Conservation (phyloP, 768 basidiomycete genomes). For the Russula olivacea region DNA sequence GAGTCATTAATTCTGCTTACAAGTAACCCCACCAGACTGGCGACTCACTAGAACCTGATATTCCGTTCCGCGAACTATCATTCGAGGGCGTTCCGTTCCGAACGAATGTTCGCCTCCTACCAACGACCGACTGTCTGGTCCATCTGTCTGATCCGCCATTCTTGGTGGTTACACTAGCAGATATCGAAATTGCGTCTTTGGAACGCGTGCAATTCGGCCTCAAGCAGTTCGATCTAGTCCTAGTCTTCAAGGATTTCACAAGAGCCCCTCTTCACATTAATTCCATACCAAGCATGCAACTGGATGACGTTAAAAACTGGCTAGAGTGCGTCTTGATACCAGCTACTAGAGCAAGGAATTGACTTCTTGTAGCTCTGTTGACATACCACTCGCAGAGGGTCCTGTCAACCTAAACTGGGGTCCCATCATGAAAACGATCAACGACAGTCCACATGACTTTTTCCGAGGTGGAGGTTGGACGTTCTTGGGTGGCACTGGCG, state of each 20-base stretch:
- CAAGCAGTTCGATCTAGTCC: constrained; percentile 96
- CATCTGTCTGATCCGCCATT: constrained; percentile 94
- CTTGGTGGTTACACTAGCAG: constrained; percentile 88
- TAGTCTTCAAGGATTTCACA: constrained; percentile 95
- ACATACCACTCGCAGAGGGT: constrained; percentile 92
- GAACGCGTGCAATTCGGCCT: constrained; percentile 95
- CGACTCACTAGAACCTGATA: constrained; percentile 86
- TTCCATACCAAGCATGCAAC: constrained; percentile 81
- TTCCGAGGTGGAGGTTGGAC: constrained; percentile 96
- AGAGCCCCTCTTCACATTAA: constrained; percentile 92
- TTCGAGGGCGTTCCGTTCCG: constrained; percentile 97
- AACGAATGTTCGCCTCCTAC: constrained; percentile 89
- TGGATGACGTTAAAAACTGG: constrained; percentile 99
- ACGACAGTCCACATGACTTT: constrained; percentile 92
- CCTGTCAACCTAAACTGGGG: constrained; percentile 98
- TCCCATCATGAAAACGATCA: constrained; percentile 97
- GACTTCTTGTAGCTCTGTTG: constrained; percentile 66
- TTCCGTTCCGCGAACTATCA: constrained; percentile 94
- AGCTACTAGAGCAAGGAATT: constrained; percentile 9
- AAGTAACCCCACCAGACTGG: constrained; percentile 46
- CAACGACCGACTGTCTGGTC: constrained; percentile 94
- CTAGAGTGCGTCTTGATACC: constrained; percentile 64
- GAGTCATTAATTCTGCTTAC: neutral
- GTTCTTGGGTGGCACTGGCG: constrained; percentile 71
- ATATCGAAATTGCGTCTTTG: constrained; percentile 94